Evolutionary conservation across 228 moss, liverwort and hornwort genomes (phyloP), one percentile per base, ranked within the genome.

Genomic region (Sphagnum magellanicum): DNA sequence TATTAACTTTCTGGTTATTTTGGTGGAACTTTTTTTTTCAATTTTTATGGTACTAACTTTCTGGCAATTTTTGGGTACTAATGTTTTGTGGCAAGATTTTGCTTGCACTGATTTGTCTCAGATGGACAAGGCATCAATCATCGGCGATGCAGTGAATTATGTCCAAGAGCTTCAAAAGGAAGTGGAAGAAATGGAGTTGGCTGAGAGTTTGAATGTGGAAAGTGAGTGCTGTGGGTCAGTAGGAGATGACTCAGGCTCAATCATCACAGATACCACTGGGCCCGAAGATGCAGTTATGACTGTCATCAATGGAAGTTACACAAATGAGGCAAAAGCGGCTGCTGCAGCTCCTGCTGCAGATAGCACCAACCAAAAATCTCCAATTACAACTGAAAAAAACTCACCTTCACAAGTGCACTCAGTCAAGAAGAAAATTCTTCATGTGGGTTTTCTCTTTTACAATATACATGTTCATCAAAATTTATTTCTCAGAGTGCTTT

Each of bases 71-170:
- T 16, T 7, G 32, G 50, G 51, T 9, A 59, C 14, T 72, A 17
- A 10, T 3, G 10, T 48, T 12, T 8, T 49, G 7, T 46, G 17
- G 9, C 46, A 47, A 12, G 49, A 53, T 71, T 60, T 64, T 60
- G 10, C 50, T 6, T 11, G 32, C 12, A 50, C 68, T 53, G 48
- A 10, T 11, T 7, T 9, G 52, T 12, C 62, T 53, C 32, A 94
- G 91, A 94, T 94, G 94, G 94, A 94, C 75, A 94, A 91, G 69
- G 91, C 91, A 16, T 94, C 94, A 16, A 94, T 94, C 52, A 84
- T 94, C 0, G 94, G 91, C 6, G 94, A 91, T 72, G 91, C 94
- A 13, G 91, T 94, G 69, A 91, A 91, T 53, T 88, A 91, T 12
- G 90, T 94, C 63, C 79, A 82, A 59, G 90, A 90, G 71, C 88